Percentiles rank a stretch among this genome's conserved stretches.
phyloP scores from a whole-genome alignment of 2,329 filamentous ascomycete genomes.

The Diaporthe batatas region DNA sequence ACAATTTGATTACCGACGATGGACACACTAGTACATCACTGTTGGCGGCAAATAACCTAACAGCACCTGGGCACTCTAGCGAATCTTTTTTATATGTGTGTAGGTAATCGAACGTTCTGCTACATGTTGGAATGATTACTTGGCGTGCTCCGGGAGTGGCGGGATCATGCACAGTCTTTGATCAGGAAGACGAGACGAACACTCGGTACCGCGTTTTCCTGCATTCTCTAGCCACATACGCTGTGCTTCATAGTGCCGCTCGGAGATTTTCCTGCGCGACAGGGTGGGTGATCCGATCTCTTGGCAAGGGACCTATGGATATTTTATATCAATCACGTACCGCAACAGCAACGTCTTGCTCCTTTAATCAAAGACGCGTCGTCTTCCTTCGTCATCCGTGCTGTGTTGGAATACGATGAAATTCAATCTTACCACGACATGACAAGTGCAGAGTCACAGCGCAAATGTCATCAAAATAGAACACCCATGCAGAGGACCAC shows the following conservation, averaged over 20 bases:
- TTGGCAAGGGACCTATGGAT: conserved; percentile 1
- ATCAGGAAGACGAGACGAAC: conserved; percentile 15
- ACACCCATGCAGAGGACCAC: background rate
- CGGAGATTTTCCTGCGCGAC: background rate
- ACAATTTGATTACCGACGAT: conserved; percentile 67
- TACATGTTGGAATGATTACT: background rate
- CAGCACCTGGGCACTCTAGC: too few species aligned
- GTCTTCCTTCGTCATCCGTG: background rate
- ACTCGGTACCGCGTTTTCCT: background rate
- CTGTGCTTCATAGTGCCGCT: conserved; percentile 21
- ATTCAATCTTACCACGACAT: background rate
- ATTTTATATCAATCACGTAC: background rate
- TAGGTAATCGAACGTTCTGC: background rate
- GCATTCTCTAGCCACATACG: conserved; percentile 2
- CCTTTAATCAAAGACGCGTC: background rate
- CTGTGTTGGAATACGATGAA: background rate
- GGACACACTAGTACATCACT: conserved; percentile 67
- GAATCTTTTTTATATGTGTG: too few species aligned
- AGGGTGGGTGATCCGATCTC: conserved; percentile 7
- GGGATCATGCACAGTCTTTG: background rate
- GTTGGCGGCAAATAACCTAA: too few species aligned
- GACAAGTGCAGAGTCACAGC: background rate
- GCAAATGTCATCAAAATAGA: background rate
- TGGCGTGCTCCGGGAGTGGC: background rate
- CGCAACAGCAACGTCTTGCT: background rate